These are phyloP conservation scores for Phytophthora colocasiae DNA, from an alignment of 352 stramenopile species.

Conservation along the genomic window DNA sequence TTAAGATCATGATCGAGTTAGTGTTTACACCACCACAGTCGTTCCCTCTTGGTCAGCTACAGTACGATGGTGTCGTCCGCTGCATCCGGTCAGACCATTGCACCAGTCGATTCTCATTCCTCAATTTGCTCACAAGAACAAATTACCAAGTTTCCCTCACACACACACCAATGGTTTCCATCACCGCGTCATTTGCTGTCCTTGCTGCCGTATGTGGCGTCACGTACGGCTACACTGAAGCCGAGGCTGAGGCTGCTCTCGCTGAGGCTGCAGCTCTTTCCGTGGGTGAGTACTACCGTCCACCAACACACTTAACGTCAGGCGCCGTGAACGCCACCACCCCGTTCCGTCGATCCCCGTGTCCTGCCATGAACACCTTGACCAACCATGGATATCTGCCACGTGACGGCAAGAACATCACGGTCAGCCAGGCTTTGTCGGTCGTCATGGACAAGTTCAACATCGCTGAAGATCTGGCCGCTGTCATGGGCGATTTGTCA, in stretches of 20 bases:
- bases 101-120: slow-evolving; percentile 9
- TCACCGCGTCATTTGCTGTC: slow-evolving; percentile 14
- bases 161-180: slow-evolving; percentile 18
- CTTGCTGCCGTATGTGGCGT: slow-evolving; percentile 14
- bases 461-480: slow-evolving; percentile 32
- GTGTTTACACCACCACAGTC: slow-evolving; percentile 2
- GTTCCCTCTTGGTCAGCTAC: slow-evolving; percentile 7
- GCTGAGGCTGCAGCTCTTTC: slow-evolving; percentile 13
- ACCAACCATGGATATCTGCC: slow-evolving; percentile 59
- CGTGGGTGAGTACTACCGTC: slow-evolving; percentile 43
- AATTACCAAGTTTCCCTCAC: slow-evolving; percentile 9
- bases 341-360: slow-evolving; percentile 45
- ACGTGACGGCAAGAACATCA: slow-evolving; percentile 50
- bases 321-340: slow-evolving; percentile 33
- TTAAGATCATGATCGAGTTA: slow-evolving; percentile 17
- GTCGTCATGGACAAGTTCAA: slow-evolving; percentile 50
- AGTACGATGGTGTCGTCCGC: slow-evolving; percentile 3
- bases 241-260: slow-evolving; percentile 21
- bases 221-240: slow-evolving; percentile 29
- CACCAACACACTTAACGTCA: slow-evolving; percentile 33
- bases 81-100: not conserved
- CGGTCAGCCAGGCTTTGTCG: slow-evolving; percentile 24
- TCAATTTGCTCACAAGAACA: slow-evolving; percentile 29
- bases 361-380: slow-evolving; percentile 57
- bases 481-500: slow-evolving; percentile 26